Evolutionary conservation across 176 grass and related monocot species (phyloP).

Genomic region (Bothriochloa decipiens): DNA sequence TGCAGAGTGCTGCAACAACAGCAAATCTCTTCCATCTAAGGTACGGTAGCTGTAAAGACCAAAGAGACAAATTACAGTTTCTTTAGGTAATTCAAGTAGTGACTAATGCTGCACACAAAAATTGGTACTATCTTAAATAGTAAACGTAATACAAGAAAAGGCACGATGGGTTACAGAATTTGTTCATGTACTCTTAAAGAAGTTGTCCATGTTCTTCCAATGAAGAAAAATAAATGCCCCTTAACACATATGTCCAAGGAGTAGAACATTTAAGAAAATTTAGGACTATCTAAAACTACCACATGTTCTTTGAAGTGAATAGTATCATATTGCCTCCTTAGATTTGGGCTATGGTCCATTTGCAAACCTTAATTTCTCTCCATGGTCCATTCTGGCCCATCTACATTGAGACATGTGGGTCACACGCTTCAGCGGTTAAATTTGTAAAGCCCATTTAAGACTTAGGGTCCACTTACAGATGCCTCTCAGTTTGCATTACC

Average conservation of each 20-base stretch:
- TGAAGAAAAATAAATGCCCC: neutral
- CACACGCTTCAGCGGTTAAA: neutral
- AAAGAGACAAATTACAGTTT: constrained; percentile 33
- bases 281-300: neutral
- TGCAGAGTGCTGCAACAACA: constrained; percentile 90
- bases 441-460: constrained; percentile 28
- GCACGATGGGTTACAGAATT: neutral
- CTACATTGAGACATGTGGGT: neutral
- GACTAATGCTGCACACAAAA: neutral
- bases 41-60: constrained; percentile 63
- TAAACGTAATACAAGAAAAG: neutral
- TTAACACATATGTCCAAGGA: constrained; percentile 3
- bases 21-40: constrained; percentile 97
- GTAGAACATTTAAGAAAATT: neutral
- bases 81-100: constrained; percentile 13
- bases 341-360: constrained; percentile 1
- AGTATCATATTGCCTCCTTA: neutral
- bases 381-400: constrained; percentile 24
- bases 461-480: neutral
- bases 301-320: neutral
- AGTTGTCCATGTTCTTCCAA: neutral
- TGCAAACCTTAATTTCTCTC: neutral
- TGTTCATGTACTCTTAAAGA: neutral
- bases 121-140: neutral
- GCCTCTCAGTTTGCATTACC: neutral